These are phyloP conservation scores for Trypanosoma brucei DNA, from an alignment of 208 protist genomes.

Conservation along the genomic window DNA sequence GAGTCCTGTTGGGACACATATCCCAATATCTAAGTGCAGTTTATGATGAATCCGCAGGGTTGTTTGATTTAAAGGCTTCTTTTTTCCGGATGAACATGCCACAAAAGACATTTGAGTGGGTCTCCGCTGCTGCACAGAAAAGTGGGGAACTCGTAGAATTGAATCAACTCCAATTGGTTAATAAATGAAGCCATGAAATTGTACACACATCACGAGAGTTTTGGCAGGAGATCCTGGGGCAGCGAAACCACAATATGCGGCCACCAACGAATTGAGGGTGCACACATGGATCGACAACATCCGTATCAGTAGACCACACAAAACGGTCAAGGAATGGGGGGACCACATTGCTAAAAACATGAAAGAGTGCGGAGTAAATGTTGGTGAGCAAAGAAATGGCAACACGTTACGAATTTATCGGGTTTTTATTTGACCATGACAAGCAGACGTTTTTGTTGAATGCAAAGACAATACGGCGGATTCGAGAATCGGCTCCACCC, in stretches of 20 bases:
- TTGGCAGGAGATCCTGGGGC: neutral
- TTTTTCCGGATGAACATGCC: slow-evolving; percentile 1
- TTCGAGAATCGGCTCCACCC: neutral
- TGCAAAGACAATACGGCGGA: neutral
- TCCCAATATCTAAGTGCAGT: slow-evolving; percentile 3
- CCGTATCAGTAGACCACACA: neutral
- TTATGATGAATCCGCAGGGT: slow-evolving; percentile 2
- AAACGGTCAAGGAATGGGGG: neutral
- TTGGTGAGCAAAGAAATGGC: no score
- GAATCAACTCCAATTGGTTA: neutral
- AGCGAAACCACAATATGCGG: neutral
- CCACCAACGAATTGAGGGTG: neutral
- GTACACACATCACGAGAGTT: slow-evolving; percentile 2
- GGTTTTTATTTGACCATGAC: neutral
- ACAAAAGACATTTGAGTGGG: neutral
- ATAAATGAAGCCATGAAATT: slow-evolving; percentile 1
- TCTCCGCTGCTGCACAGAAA: slow-evolving; percentile 9
- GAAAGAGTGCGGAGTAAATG: neutral
- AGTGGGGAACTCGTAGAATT: slow-evolving; percentile 4
- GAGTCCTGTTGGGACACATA: neutral
- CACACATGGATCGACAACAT: slow-evolving; percentile 4
- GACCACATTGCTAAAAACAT: neutral
- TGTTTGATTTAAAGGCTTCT: neutral
- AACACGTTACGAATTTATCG: slow-evolving; percentile 5
- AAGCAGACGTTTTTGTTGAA: neutral